Base-by-base conservation (phyloP, 352 stramenopile species). In the Peronosclerospora sorghi region DNA sequence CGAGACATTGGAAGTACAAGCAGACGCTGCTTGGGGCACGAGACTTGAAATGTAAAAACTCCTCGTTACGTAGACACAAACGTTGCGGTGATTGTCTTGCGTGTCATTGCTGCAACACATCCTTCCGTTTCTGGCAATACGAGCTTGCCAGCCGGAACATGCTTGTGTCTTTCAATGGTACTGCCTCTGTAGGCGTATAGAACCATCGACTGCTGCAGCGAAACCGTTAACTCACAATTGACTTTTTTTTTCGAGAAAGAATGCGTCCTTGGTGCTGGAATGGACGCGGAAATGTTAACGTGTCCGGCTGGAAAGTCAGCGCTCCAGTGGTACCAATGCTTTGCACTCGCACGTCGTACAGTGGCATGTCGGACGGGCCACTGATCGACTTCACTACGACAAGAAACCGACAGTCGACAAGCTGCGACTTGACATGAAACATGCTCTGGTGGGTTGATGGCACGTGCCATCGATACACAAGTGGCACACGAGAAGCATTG, bases 231-330 rank as follows among this genome's bases (percentile, higher is more conserved):
- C 35, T 93, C 84, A 37, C 76, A 93, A 47, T 95, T 83, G 24
- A 64, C 77, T n/a, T 4, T 57, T 56, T 45, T 95, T 95, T 3
- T 78, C 66, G 35, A 95, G 63, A 24, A 49, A 63, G 17, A 96
- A 68, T 0, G 48, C 45, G 48, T 80, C 52, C n/a, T 74, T 79
- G 10, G 69, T 54, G 37, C 49, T 80, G 17, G 77, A 87, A 34
- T 95, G 86, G 4, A 95, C 79, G 17, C 96, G 59, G 30, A 91
- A 92, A 87, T n/a, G 63, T 52, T 4, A 89, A 53, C 0, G 40
- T 39, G 13, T 68, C 48, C 0, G 83, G 85, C 32, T 89, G 69
- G 35, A 95, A 96, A 3, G 65, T 18, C n/a, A 95, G 65, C 17
- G 80, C 80, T 19, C 81, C 81, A 18, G 54, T 60, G 3, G 74